Base-by-base conservation (phyloP, 345 rosid species). In the Hypericum androsaemum region DNA sequence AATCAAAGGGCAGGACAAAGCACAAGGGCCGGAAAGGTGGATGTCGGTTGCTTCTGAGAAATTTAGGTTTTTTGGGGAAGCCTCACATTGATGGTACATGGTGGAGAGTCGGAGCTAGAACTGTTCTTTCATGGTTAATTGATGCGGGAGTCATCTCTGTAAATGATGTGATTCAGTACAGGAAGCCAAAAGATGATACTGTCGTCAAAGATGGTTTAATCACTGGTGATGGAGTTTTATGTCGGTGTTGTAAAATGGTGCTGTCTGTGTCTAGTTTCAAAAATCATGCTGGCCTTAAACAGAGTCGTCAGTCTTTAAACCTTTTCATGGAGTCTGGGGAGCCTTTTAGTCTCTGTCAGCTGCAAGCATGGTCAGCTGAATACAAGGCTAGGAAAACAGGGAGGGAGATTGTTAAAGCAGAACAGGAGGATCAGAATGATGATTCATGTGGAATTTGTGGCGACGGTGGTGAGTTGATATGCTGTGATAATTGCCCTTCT, bases 361-460 rank as follows among this genome's bases (percentile, higher is more conserved):
- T 90, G 59, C 83, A 84, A 70, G 95, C 95, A 59, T 90, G 98
- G 98, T 79, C 88, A 47, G 75, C 75, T 50, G 98, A 90, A 68
- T 87, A 82, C 62, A 86, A 77, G 63, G 68, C 68, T 52, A 72
- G 92, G 57, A 86, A 84, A 73, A 77, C 52, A 41, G 66, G 69
- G 65, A 70, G 15, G 41, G 64, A 50, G 59, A 58, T 73, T 12
- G 77, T 71, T 60, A 77, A 71, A 71, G 59, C 54, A 54, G 79
- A 69, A 57, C 83, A 81, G 12, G 75, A 79, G 65, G 98, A 90
- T 71, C 78, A 62, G 65, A 90, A 90, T 69, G 98, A 90, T 59
- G 98, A 90, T 74, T 86, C 94, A 49, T 90, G 98, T 74, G 98
- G 96, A 59, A 54, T 82, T 16, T 90, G 96, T 67, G 98, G 94